phyloP scores from a whole-genome alignment of 2,329 filamentous ascomycete genomes.

The Trichophyton mentagrophytes region DNA sequence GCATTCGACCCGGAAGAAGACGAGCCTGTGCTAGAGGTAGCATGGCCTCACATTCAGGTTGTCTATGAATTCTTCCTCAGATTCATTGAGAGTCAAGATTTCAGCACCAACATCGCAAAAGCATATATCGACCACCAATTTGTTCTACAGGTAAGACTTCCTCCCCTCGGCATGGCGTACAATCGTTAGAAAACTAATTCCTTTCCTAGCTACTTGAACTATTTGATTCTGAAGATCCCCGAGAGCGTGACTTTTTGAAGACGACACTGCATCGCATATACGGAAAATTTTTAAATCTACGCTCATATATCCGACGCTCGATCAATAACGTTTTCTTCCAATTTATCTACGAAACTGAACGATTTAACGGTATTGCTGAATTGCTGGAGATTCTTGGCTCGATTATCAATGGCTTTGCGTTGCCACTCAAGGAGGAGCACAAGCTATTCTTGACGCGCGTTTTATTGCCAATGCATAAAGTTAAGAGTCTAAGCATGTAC shows the following conservation, averaged over 20 bases:
- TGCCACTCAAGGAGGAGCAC: conserved; percentile 95
- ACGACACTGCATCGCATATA: conserved; percentile 97
- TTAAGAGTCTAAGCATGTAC: conserved; percentile 99
- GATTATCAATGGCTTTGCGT: conserved; percentile 96
- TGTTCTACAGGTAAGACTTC: conserved; percentile 55
- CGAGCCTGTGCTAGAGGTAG: conserved; percentile 92
- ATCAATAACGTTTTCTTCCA: conserved; percentile 99
- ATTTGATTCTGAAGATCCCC: conserved; percentile 94
- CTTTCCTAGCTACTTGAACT: conserved; percentile 65
- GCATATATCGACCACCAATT: conserved; percentile 98
- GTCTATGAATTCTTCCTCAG: conserved; percentile 98
- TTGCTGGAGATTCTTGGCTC: conserved; percentile 92
- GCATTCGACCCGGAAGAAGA: conserved; percentile 98
- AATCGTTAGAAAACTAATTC: conserved; percentile 1
- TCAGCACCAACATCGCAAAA: conserved; percentile 99
- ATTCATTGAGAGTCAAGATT: conserved; percentile 98
- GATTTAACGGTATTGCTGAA: conserved; percentile 96
- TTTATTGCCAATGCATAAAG: conserved; percentile 87
- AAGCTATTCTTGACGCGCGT: conserved; percentile 94
- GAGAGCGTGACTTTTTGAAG: conserved; percentile 94
- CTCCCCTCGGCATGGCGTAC: conserved; percentile 9
- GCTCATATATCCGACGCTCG: conserved; percentile 91
- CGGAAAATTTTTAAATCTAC: conserved; percentile 94
- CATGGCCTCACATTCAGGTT: conserved; percentile 98
- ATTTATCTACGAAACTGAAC: conserved; percentile 95